Evolutionary conservation across 2,329 filamentous ascomycete genomes (phyloP), one percentile per base, ranked within the genome.

Genomic region (Cryphonectria radicalis): DNA sequence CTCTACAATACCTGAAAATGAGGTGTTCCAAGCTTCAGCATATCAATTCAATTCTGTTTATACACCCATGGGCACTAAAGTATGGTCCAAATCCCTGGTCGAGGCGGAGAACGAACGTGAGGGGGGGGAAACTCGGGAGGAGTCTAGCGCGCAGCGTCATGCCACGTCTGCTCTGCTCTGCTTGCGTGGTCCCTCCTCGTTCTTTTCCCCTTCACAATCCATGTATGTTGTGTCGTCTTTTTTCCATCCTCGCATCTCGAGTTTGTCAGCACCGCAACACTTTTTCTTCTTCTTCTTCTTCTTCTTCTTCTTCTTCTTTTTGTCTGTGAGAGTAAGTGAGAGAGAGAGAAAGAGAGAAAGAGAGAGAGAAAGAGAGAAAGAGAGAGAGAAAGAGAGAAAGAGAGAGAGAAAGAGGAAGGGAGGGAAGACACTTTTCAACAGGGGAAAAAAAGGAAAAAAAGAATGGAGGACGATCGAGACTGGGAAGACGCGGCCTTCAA

Each of bases 401-500:
- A 32, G 32, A 32, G 32, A 32, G 2, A 50, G 19, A 50, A 22
- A n/a, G 46, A n/a, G 46, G 22, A 32, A 32, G 46, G 46, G 19
- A 50, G 22, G 8, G 8, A 11, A 22, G 42, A 46, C 43, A 7
- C 43, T 6, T 46, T 22, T 22, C 17, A 46, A 46, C 43, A 19
- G 43, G 5, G 22, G 17, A 14, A 13, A 37, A 17, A 37, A 64
- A 8, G n/a, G n/a, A n/a, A n/a, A 63, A 17, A 37, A 64, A 8
- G 2, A 73, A 73, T 73, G 71, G 66, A 64, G 14, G 64, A 22
- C 14, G 63, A 73, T 22, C 53, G 76, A 17, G 70, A 73, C 63
- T 77, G 76, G 76, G 71, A 77, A 63, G 76, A 77, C 35, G 62
- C 74, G 8, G 74, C 74, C 40, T 70, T 76, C 60, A 73, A 72